phyloP scores from a whole-genome alignment of 768 basidiomycete species.

The Boletus subcaerulescens region DNA sequence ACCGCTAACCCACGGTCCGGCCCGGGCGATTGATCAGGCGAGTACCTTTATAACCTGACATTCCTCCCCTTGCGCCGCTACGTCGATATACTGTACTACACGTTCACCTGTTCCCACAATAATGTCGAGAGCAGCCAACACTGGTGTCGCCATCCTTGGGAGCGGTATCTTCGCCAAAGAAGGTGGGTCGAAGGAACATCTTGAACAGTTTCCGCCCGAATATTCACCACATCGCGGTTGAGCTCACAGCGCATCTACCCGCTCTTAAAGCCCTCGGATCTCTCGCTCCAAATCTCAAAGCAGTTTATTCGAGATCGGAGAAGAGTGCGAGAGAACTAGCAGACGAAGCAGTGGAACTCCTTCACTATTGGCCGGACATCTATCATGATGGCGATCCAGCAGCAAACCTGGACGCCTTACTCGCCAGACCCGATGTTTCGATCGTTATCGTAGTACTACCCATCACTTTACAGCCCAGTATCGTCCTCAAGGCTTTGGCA shows the following conservation, averaged over 20 bases:
- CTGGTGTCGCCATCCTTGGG: slow-evolving; percentile 74
- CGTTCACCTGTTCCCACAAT: too few relatives aligned
- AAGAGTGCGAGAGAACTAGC: slow-evolving; percentile 56
- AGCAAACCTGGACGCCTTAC: slow-evolving; percentile 55
- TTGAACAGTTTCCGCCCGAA: slow-evolving; percentile 10
- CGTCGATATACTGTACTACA: too few relatives aligned
- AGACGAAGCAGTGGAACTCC: slow-evolving; percentile 40
- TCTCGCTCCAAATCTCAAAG: slow-evolving; percentile 49
- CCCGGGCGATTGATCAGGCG: too few relatives aligned
- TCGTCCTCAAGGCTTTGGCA: slow-evolving; percentile 59
- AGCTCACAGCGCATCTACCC: slow-evolving; percentile 63
- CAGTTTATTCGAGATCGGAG: slow-evolving; percentile 78
- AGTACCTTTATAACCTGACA: too few relatives aligned
- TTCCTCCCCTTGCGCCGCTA: too few relatives aligned
- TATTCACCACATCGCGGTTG: slow-evolving; percentile 25
- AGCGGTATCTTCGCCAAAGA: slow-evolving; percentile 77
- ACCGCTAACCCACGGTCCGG: too few relatives aligned
- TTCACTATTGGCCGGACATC: slow-evolving; percentile 41
- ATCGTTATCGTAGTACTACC: slow-evolving; percentile 77
- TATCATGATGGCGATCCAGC: slow-evolving; percentile 54
- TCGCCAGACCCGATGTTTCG: slow-evolving; percentile 64
- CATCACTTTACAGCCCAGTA: slow-evolving; percentile 67
- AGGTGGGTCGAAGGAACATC: slow-evolving; percentile 42
- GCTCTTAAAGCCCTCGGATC: slow-evolving; percentile 55
- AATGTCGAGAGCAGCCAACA: slow-evolving; percentile 38